Evolutionary conservation across 1,139 yeast species (phyloP).

Genomic region (Saccharomyces hybrid): DNA sequence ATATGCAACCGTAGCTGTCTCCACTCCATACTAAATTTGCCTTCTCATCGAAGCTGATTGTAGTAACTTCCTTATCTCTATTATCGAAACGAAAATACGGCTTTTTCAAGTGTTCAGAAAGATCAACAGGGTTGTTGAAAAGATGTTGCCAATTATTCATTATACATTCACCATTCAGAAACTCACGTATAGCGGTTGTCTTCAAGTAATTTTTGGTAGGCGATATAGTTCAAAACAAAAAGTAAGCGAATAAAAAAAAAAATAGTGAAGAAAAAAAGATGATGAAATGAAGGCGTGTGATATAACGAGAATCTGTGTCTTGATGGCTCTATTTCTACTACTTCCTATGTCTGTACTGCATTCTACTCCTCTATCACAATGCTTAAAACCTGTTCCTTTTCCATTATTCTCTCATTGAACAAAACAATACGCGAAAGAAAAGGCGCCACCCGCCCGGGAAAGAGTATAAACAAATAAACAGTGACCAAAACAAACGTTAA

Average conservation of each 20-base stretch:
- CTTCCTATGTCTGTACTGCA: not conserved
- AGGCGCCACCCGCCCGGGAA: not conserved
- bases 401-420: not conserved
- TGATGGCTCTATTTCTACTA: not conserved
- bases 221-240: not conserved
- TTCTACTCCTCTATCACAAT: not conserved
- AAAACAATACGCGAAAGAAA: not conserved
- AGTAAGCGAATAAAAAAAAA: not conserved
- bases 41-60: conserved; percentile 52
- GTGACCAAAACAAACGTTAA: not conserved
- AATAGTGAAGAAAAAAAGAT: not conserved
- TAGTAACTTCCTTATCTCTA: conserved; percentile 26
- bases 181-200: not conserved
- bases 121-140: conserved; percentile 26
- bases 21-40: conserved; percentile 84
- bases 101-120: conserved; percentile 28
- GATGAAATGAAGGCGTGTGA: not conserved
- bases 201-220: not conserved
- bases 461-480: not conserved
- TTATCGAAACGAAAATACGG: conserved; percentile 29
- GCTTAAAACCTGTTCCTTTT: not conserved
- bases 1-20: conserved; percentile 46
- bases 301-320: not conserved
- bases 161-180: conserved; percentile 1
- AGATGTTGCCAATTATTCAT: conserved; percentile 34